Conservation (phyloP, 495 filamentous ascomycete species). For the Glutinoglossum americanum region DNA sequence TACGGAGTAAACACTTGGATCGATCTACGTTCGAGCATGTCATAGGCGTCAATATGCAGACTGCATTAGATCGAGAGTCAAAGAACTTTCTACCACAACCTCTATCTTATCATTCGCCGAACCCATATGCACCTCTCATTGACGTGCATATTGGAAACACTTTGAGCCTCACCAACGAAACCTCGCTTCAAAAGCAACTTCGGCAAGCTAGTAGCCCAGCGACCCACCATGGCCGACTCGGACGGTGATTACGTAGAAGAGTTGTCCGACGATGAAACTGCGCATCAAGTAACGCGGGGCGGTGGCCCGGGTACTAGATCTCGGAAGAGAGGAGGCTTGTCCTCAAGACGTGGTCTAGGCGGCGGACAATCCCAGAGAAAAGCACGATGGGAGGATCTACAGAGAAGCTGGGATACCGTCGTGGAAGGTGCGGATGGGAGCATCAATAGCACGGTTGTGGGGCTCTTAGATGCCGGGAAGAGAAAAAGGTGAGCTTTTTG, state of each 20-base stretch:
- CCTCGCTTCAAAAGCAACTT: too few species aligned
- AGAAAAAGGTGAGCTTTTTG: constrained; percentile 38
- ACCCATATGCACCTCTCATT: too few species aligned
- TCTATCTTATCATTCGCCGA: too few species aligned
- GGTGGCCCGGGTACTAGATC: constrained; percentile 18
- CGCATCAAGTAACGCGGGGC: constrained; percentile 24
- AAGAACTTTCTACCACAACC: too few species aligned
- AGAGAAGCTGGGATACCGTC: constrained; percentile 40
- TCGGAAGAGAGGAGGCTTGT: constrained; percentile 6
- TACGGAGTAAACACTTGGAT: too few species aligned
- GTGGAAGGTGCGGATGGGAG: constrained; percentile 55
- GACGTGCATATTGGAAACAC: too few species aligned
- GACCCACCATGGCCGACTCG: constrained; percentile 39
- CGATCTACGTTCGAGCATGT: too few species aligned
- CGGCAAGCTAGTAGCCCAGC: too few species aligned
- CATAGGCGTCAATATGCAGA: too few species aligned
- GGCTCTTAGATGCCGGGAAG: constrained; percentile 46
- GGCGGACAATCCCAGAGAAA: constrained; percentile 5
- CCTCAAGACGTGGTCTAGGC: constrained; percentile 2
- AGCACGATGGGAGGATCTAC: constrained; percentile 28
- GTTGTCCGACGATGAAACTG: constrained; percentile 56
- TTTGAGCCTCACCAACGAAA: too few species aligned
- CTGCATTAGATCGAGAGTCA: too few species aligned
- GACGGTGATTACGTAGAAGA: constrained; percentile 70
- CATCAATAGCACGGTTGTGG: constrained; percentile 46